These are phyloP conservation scores for Boletus speciosus DNA, from an alignment of 768 basidiomycete species.

Conservation along the genomic window DNA sequence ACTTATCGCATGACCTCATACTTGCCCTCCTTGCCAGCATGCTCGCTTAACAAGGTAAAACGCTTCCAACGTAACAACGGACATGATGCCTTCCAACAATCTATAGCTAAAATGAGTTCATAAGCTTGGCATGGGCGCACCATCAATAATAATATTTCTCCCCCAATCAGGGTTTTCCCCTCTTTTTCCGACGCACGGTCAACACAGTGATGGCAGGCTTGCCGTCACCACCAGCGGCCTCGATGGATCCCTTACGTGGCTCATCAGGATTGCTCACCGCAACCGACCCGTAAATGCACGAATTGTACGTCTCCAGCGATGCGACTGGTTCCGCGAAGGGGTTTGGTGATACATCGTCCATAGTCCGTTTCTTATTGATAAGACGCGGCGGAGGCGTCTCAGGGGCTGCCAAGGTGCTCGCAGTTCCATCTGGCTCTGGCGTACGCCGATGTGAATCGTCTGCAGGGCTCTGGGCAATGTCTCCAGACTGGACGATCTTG, in stretches of 20 bases:
- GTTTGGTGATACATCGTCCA: conserved; percentile 57
- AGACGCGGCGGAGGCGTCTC: conserved; percentile 48
- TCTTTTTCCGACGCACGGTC: conserved; percentile 57
- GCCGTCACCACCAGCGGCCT: conserved; percentile 11
- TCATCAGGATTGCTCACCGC: conserved; percentile 46
- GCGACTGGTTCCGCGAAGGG: conserved; percentile 64
- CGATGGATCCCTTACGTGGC: conserved; percentile 21
- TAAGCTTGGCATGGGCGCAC: conserved; percentile 1
- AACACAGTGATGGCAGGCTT: conserved; percentile 48
- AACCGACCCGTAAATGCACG: conserved; percentile 58
- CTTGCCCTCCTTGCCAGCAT: background rate
- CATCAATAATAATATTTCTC: conserved; percentile 2
- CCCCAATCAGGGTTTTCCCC: conserved; percentile 23
- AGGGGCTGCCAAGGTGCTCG: conserved; percentile 40
- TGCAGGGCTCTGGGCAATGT: conserved; percentile 11
- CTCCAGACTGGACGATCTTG: conserved; percentile 20
- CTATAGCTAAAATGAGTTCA: conserved; percentile 1
- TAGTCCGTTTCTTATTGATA: conserved; percentile 11
- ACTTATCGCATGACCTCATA: conserved; percentile 6
- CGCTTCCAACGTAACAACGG: conserved; percentile 17
- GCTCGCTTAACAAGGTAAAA: conserved; percentile 1
- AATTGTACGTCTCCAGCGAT: conserved; percentile 57
- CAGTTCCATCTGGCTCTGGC: conserved; percentile 36
- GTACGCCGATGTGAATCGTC: conserved; percentile 35
- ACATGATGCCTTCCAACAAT: conserved; percentile 5